Conservation (phyloP, 1,284 basidiomycete species). For the Puccinia horiana region DNA sequence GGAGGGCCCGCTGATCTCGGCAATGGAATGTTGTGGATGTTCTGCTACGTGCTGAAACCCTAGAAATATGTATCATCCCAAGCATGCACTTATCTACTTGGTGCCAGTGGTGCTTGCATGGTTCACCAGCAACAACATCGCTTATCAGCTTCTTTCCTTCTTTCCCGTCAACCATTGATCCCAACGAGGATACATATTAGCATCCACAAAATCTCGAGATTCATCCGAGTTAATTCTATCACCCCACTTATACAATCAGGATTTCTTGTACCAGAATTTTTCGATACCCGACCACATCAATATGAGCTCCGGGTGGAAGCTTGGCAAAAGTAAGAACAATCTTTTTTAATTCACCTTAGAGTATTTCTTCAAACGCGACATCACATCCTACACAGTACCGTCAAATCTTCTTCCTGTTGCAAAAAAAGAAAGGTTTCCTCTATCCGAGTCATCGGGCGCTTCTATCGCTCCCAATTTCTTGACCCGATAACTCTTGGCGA, state of each 20-base stretch:
- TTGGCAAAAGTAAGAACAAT: slow-evolving; percentile 31
- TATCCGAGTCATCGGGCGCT: background rate
- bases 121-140: background rate
- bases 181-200: background rate
- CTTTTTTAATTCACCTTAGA: background rate
- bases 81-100: background rate
- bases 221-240: background rate
- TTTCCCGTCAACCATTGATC: background rate
- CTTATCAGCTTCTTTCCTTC: background rate
- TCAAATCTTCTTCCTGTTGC: too few species aligned
- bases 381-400: background rate
- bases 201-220: background rate
- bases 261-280: background rate
- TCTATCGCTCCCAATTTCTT: background rate
- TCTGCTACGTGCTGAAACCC: background rate
- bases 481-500: too few species aligned
- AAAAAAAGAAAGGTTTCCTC: background rate
- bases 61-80: background rate
- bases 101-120: background rate
- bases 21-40: slow-evolving; percentile 13
- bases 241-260: background rate
- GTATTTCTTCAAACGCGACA: background rate
- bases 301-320: slow-evolving; percentile 36
- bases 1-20: slow-evolving; percentile 4
- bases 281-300: background rate